Base-by-base conservation (phyloP, 108 stramenopile species). In the Seminavis robusta region DNA sequence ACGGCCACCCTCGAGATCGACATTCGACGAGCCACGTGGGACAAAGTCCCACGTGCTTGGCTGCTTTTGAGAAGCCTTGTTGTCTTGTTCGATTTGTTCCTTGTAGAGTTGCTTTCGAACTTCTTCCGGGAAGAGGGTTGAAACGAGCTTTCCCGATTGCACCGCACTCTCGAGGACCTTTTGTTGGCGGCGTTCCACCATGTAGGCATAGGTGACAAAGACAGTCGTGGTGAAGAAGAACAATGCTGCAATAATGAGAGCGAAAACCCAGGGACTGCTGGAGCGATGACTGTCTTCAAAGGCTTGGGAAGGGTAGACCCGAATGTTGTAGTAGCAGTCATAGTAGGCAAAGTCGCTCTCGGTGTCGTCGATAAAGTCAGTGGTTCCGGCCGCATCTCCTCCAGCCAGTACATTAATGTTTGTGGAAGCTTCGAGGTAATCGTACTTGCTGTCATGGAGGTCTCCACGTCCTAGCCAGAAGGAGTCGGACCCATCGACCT, bases 231-330 rank as follows among this genome's bases (percentile, higher is more conserved):
- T 57, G 56, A 47, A 24, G 4, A 57, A 13, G 20, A 57, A 57
- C n/a, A 57, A n/a, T n/a, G n/a, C n/a, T n/a, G n/a, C n/a, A n/a
- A n/a, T n/a, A n/a, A n/a, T n/a, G n/a, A n/a, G n/a, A n/a, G n/a
- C n/a, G n/a, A n/a, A n/a, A n/a, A n/a, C n/a, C n/a, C n/a, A n/a
- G n/a, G n/a, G n/a, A n/a, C n/a, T n/a, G n/a, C n/a, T n/a, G n/a
- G n/a, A n/a, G n/a, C n/a, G n/a, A n/a, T n/a, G n/a, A n/a, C n/a
- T 25, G 33, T 59, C 47, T 32, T 72, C 56, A 36, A 81, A 52
- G 11, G 40, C 47, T 41, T 74, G 33, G 6, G 76, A 75, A 21
- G 80, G 80, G 44, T 81, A 81, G 8, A 81, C 67, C 9, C 8
- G n/a, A 10, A 78, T 25, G 1, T 34, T 57, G 61, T 76, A 81